Conservation (phyloP, 768 basidiomycete species). For the Boletus coccyginus region DNA sequence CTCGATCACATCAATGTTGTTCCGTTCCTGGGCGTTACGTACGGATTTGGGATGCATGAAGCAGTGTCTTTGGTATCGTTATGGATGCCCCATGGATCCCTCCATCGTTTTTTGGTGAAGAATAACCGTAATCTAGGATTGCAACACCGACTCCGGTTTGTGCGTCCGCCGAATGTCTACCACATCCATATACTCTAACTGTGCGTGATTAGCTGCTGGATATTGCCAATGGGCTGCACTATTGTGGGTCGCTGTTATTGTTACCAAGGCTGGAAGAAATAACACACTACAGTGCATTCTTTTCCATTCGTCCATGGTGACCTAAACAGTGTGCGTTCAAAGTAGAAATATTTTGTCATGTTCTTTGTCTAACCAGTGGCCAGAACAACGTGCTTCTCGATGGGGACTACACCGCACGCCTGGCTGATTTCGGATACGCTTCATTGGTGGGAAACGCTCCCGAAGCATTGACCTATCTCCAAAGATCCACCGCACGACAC, state of each 20-base stretch:
- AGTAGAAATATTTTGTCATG: not conserved
- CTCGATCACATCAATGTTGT: constrained; percentile 27
- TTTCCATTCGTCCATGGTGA: not conserved
- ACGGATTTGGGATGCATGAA: constrained; percentile 22
- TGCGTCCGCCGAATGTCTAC: constrained; percentile 16
- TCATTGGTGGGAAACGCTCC: not conserved
- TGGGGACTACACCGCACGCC: not conserved
- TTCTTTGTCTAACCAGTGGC: not conserved
- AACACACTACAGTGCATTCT: not conserved
- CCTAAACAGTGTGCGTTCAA: not conserved
- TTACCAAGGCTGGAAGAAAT: not conserved
- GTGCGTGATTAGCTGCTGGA: constrained; percentile 10
- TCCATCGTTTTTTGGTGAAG: constrained; percentile 17
- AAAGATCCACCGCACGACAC: constrained; percentile 25
- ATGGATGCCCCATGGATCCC: constrained; percentile 30
- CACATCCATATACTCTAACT: constrained; percentile 16
- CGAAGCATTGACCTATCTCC: not conserved
- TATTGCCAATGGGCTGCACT: constrained; percentile 11
- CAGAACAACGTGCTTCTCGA: not conserved
- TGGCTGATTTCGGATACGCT: not conserved
- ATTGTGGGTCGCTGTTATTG: not conserved
- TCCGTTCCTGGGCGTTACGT: constrained; percentile 16
- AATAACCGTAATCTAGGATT: not conserved
- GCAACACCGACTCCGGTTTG: constrained; percentile 4
- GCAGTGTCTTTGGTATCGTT: constrained; percentile 28